Conservation (phyloP, 1,284 basidiomycete species). For the Exobasidium cylindrosporum region DNA sequence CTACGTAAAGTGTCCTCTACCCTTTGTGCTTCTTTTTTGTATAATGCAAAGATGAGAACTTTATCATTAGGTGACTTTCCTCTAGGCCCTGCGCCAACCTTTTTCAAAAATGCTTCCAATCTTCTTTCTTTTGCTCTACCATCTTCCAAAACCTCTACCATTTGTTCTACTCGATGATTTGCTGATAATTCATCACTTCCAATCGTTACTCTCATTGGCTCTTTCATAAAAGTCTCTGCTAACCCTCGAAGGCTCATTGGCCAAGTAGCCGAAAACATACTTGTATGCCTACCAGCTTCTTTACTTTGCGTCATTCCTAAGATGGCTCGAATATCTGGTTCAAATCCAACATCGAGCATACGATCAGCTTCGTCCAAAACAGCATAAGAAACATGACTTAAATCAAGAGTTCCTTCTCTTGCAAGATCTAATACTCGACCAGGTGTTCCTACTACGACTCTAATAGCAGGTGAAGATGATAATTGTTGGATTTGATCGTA, state of each 20-base stretch:
- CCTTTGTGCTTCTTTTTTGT: constrained; percentile 90
- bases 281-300: constrained; percentile 54
- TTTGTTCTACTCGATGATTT: constrained; percentile 77
- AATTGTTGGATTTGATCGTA: constrained; percentile 69
- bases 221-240: constrained; percentile 82
- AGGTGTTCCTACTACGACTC: constrained; percentile 89
- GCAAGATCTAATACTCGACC: constrained; percentile 88
- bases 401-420: constrained; percentile 73
- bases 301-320: constrained; percentile 70
- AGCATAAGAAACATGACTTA: constrained; percentile 74
- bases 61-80: constrained; percentile 63
- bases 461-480: constrained; percentile 59
- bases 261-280: constrained; percentile 88
- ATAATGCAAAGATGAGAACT: constrained; percentile 89
- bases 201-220: constrained; percentile 87
- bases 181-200: constrained; percentile 93
- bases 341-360: constrained; percentile 98
- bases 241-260: constrained; percentile 90
- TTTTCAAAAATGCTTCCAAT: constrained; percentile 48
- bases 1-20: constrained; percentile 77
- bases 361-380: constrained; percentile 97
- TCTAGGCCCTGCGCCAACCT: constrained; percentile 58
- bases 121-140: constrained; percentile 77
- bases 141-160: constrained; percentile 86
- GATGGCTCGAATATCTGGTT: constrained; percentile 93